Evolutionary conservation across 148 eudicot species (phyloP), one percentile per base, ranked within the genome.

Genomic region (Vaccinium myrtillus): DNA sequence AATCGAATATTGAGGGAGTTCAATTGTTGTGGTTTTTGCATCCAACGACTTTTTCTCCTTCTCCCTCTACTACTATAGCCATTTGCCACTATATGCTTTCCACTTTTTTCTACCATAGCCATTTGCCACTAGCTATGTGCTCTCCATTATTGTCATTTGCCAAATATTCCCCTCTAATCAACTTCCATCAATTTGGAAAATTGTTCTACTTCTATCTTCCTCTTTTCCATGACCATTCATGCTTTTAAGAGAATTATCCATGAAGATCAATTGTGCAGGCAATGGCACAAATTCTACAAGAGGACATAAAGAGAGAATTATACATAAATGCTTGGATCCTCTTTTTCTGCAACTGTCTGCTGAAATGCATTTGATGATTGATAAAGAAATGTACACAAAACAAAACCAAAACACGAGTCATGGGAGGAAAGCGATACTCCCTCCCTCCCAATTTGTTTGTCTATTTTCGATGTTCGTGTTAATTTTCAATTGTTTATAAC

Each of bases 131-230:
- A 36, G 39, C 39, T 13, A 53, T 53, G 55, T 43, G 46, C 16
- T 11, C 46, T 36, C 69, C 69, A 79, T 15, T 79, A 78, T 79
- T 77, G 80, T 51, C 73, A 59, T 43, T 79, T 50, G 80, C 70
- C 36, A 59, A 61, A 59, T 80, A 80, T 61, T 80, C 82, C 67
- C 43, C 73, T 43, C 48, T 36, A 32, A 32, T 80, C 71, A 43
- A 58, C 65, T 58, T 43, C 19, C 51, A 36, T 59, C 70, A 80
- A 48, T 77, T 77, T 77, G 79, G 79, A 77, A 77, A 58, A 80
- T 80, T 80, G 71, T 80, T 36, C 51, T 21, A 9, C 30, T 13
- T 27, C 74, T 69, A 27, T 27, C 74, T 69, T 39, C 9, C 21
- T n/a, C 46, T 46, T 80, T 36, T 32, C 43, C 67, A 8, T n/a